Conservation (phyloP, 805 yeast species). For the Candida sakaeoensis region DNA sequence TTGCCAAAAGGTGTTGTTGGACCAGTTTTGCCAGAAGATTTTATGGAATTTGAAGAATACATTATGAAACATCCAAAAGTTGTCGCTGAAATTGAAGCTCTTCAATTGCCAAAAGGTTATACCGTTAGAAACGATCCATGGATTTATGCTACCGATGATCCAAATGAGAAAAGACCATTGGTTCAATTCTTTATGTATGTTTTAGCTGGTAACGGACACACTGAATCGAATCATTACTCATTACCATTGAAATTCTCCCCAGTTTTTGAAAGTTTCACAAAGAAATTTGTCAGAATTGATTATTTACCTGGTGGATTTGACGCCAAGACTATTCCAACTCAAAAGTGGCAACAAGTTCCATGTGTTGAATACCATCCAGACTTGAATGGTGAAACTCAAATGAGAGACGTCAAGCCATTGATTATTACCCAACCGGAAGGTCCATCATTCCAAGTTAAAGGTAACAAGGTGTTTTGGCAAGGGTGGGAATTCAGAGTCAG, state of each 20-base stretch:
- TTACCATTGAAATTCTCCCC: conserved; percentile 72
- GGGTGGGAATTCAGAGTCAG: conserved; percentile 78
- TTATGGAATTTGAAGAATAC: conserved; percentile 49
- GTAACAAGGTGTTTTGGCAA: conserved; percentile 69
- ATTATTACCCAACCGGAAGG: conserved; percentile 75
- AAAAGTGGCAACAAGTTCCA: conserved; percentile 57
- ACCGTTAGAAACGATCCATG: conserved; percentile 69
- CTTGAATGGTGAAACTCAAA: conserved; percentile 47
- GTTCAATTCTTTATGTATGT: conserved; percentile 75
- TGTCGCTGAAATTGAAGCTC: conserved; percentile 60
- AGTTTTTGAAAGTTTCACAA: conserved; percentile 60
- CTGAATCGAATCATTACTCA: conserved; percentile 73
- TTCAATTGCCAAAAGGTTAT: conserved; percentile 56
- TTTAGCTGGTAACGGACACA: conserved; percentile 56
- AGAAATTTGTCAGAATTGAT: conserved; percentile 66
- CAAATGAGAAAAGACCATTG: conserved; percentile 56
- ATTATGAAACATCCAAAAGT: conserved; percentile 55
- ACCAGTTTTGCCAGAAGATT: conserved; percentile 67
- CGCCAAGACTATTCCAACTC: conserved; percentile 53
- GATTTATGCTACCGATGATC: conserved; percentile 80
- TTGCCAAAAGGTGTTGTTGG: conserved; percentile 65
- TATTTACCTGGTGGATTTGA: conserved; percentile 71
- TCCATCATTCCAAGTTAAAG: conserved; percentile 56
- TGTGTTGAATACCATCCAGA: conserved; percentile 74
- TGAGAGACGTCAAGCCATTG: conserved; percentile 66